Base-by-base conservation (phyloP, 345 rosid species). In the Dimocarpus longan region DNA sequence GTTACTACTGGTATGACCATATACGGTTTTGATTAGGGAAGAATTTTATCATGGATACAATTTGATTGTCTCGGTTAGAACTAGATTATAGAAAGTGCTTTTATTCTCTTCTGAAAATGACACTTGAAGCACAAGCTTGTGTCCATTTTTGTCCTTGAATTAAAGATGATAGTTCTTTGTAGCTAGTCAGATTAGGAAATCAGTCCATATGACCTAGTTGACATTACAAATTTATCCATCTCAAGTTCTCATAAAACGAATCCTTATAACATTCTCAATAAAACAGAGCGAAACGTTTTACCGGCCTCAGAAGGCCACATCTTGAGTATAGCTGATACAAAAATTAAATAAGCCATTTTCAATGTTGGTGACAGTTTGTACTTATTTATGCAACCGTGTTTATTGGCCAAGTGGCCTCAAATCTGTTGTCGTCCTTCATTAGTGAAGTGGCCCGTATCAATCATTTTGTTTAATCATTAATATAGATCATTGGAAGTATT, bases 401-500 rank as follows among this genome's bases (percentile, higher is more conserved):
- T 43, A 62, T n/a, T 40, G 64, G 24, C 18, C 4, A 74, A 68
- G 67, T 39, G 43, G 18, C 56, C 22, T 73, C 44, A 42, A 68
- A 73, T 44, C 39, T 4, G 24, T 56, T 11, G 8, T 10, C 5
- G 5, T 46, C 52, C 4, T 28, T 56, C 16, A 43, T 52, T 67
- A 8, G 48, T 50, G n/a, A 56, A 43, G 11, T 28, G 3, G 40
- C 8, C 46, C 24, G 60, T n/a, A 59, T 9, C 26, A 7, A 26
- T 44, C 9, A 19, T 42, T 57, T 44, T 48, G 8, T n/a, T 40
- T 67, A 1, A 3, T 59, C 9, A 18, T 79, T 1, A 66, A 59
- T 78, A 21, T 65, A 93, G 98, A 95, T 93, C 39, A 40, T 92
- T 76, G 98, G 98, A 80, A 93, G 97, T 89, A 93, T 93, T 42